These are phyloP conservation scores for Deuterostichococcus epilithicus DNA, from an alignment of 139 green algal species.

Conservation along the genomic window DNA sequence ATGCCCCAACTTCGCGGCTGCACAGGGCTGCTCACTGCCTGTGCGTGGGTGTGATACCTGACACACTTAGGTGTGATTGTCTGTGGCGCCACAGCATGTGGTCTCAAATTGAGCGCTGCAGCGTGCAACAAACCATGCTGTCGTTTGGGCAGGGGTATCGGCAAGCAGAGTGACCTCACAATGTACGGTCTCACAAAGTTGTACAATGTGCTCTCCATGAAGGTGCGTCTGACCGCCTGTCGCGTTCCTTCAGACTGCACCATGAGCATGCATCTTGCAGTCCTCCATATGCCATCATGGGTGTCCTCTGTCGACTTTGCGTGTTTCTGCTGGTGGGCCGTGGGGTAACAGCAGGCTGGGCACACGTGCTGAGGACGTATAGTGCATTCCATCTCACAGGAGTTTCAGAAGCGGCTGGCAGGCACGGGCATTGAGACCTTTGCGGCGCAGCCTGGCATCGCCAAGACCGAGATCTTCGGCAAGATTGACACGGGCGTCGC, in stretches of 20 bases:
- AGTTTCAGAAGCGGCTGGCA: neutral
- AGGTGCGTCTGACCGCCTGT: neutral
- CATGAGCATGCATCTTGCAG: no score
- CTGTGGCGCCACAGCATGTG: neutral
- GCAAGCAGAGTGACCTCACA: neutral
- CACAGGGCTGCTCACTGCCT: neutral
- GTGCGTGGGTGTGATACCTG: neutral
- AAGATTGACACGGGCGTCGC: neutral
- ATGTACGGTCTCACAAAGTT: neutral
- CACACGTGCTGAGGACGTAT: neutral
- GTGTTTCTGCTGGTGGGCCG: neutral
- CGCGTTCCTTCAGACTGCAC: neutral
- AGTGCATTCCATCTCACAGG: neutral
- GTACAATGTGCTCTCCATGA: neutral
- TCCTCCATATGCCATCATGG: neutral
- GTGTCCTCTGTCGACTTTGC: no score
- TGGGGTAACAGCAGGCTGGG: neutral
- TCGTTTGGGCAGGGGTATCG: neutral
- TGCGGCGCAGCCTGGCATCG: neutral
- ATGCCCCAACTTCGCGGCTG: no score
- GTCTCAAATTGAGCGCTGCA: neutral
- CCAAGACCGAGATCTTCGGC: neutral
- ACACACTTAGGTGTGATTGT: neutral
- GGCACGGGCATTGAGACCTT: neutral
- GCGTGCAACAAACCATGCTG: neutral